phyloP scores from a whole-genome alignment of 139 green algal species.

The Haematococcus lacustris region DNA sequence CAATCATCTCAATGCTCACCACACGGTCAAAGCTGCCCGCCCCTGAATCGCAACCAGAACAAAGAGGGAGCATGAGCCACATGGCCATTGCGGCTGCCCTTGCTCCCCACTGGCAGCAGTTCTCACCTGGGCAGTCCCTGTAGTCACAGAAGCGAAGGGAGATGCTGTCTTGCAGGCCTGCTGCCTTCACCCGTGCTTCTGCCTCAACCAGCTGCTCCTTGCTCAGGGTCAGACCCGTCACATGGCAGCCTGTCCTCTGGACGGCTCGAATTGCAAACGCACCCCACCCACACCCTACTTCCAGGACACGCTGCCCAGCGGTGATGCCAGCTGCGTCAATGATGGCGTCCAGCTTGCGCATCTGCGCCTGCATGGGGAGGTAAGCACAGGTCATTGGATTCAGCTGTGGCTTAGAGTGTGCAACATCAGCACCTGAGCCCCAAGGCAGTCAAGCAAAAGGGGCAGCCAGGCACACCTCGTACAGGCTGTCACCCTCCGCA shows the following conservation, averaged over 20 bases:
- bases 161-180: constrained; percentile 72
- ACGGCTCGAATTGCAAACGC: constrained; percentile 79
- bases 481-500: constrained; percentile 2
- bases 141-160: constrained; percentile 91
- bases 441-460: too few species aligned
- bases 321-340: constrained; percentile 51
- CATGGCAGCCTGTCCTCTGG: constrained; percentile 31
- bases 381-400: too few species aligned
- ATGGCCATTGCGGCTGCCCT: too few species aligned
- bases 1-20: constrained; percentile 94
- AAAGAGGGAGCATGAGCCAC: too few species aligned
- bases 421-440: too few species aligned
- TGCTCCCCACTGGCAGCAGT: too few species aligned
- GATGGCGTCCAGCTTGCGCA: constrained; percentile 81
- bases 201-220: constrained; percentile 90
- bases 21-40: constrained; percentile 70
- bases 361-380: constrained; percentile 42
- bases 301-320: constrained; percentile 73
- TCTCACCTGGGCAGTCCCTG: constrained; percentile 39
- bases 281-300: constrained; percentile 98
- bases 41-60: constrained; percentile 22
- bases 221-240: constrained; percentile 77
- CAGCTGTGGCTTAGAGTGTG: too few species aligned
- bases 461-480: too few species aligned
- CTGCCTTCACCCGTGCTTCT: constrained; percentile 59